Evolutionary conservation across 768 basidiomycete genomes (phyloP).

Genomic region (Hortiboletus flavorubellus): DNA sequence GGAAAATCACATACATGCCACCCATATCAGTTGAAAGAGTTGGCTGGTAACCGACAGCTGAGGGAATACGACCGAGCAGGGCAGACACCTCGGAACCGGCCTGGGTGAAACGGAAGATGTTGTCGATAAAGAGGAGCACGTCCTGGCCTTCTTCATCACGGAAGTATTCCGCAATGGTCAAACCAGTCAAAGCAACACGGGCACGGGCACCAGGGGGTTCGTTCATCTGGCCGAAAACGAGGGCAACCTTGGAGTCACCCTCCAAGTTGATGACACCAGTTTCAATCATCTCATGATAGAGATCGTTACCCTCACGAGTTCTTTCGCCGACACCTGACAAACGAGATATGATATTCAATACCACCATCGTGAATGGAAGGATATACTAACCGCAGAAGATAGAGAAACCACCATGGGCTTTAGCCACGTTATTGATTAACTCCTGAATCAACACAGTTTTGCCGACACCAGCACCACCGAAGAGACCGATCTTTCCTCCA

Average conservation of each 20-base stretch:
- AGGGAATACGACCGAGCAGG: constrained; percentile 99
- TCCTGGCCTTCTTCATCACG: constrained; percentile 99
- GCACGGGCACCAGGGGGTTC: constrained; percentile 99
- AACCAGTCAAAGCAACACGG: constrained; percentile 98
- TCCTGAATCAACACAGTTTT: constrained; percentile 99
- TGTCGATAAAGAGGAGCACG: constrained; percentile 99
- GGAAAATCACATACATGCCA: constrained; percentile 72
- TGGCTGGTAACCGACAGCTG: constrained; percentile 99
- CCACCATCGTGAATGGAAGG: not conserved
- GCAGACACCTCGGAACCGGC: constrained; percentile 99
- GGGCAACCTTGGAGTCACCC: constrained; percentile 99
- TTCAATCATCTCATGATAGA: constrained; percentile 99
- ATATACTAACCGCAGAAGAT: constrained; percentile 84
- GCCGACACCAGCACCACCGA: constrained; percentile 99
- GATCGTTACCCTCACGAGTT: constrained; percentile 99
- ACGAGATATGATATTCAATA: constrained; percentile 8
- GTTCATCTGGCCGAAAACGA: constrained; percentile 99
- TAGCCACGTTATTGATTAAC: constrained; percentile 99
- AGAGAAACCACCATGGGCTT: constrained; percentile 99
- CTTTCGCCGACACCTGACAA: constrained; percentile 93
- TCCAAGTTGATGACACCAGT: constrained; percentile 99
- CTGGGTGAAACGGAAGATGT: constrained; percentile 99
- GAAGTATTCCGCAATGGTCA: constrained; percentile 99
- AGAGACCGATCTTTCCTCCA: constrained; percentile 99
- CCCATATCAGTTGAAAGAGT: constrained; percentile 99